Evolutionary conservation across 2,329 filamentous ascomycete species (phyloP).

Genomic region (Xylariales sp.): DNA sequence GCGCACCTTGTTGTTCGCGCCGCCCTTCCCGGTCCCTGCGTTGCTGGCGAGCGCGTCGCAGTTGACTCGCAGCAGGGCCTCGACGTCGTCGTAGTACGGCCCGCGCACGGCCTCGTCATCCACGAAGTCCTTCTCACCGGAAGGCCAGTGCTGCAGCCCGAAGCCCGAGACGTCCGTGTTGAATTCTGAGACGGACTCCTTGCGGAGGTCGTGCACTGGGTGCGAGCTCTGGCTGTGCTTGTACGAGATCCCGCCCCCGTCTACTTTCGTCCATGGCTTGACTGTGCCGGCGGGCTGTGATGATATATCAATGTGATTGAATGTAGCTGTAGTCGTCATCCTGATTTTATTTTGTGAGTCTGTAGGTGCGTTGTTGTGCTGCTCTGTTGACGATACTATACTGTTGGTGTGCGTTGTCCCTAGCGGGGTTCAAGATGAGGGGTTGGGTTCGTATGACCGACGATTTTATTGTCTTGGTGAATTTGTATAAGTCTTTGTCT

Average conservation of each 20-base stretch:
- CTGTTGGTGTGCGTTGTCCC: background rate
- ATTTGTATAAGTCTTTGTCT: background rate
- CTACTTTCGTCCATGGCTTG: conserved; percentile 74
- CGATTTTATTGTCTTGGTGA: background rate
- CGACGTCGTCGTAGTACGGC: conserved; percentile 72
- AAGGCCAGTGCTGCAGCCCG: conserved; percentile 63
- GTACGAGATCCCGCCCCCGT: conserved; percentile 68
- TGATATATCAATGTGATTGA: conserved; percentile 70
- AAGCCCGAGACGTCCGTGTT: conserved; percentile 70
- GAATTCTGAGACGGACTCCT: conserved; percentile 59
- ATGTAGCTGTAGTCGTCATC: conserved; percentile 67
- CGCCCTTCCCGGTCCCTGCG: conserved; percentile 10
- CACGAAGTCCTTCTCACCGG: conserved; percentile 65
- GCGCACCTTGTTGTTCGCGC: conserved; percentile 35
- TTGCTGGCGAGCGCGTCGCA: conserved; percentile 53
- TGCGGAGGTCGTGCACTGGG: conserved; percentile 67
- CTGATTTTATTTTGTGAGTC: conserved; percentile 41
- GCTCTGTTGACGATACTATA: background rate
- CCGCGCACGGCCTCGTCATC: conserved; percentile 66
- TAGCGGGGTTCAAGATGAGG: conserved; percentile 22
- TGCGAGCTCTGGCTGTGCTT: conserved; percentile 57
- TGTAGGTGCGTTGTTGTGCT: background rate
- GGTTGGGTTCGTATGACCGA: conserved; percentile 4
- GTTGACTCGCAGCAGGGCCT: conserved; percentile 64
- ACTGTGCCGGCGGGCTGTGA: conserved; percentile 55